Evolutionary conservation across 2,329 filamentous ascomycete species (phyloP).

Genomic region (Neofusicoccum ribis): DNA sequence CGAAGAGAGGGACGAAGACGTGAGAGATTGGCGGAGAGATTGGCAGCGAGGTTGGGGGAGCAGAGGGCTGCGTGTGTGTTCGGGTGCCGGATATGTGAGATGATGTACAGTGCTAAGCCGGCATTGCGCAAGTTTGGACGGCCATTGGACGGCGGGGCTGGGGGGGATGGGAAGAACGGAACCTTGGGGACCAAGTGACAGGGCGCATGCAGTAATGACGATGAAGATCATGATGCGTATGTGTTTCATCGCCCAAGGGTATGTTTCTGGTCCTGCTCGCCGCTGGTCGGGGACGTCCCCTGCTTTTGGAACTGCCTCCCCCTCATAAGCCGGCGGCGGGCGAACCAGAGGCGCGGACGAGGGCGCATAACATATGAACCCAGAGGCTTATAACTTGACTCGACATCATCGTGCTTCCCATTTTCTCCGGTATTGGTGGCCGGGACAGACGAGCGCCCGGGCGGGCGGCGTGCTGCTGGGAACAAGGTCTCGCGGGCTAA

Average conservation of each 20-base stretch:
- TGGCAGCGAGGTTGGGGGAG: no score
- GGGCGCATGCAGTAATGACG: neutral
- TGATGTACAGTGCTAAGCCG: neutral
- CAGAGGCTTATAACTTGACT: neutral
- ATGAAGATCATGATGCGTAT: slow-evolving; percentile 14
- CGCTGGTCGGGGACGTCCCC: neutral
- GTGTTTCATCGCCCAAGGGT: slow-evolving; percentile 12
- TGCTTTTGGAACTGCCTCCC: neutral
- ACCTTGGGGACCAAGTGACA: neutral
- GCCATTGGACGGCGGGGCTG: neutral
- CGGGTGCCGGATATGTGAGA: neutral
- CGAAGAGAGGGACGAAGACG: no score
- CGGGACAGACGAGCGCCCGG: neutral
- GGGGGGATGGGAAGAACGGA: neutral
- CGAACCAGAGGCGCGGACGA: neutral
- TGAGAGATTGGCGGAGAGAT: no score
- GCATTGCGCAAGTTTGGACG: no score
- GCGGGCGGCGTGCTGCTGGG: neutral
- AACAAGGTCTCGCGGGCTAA: neutral
- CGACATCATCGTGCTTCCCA: neutral
- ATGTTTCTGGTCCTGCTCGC: neutral
- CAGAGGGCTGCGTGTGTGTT: neutral
- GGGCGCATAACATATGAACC: neutral
- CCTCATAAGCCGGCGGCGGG: neutral
- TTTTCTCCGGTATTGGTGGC: neutral